Evolutionary conservation across 2,329 filamentous ascomycete species (phyloP).

Genomic region (Fusarium gaditjirri): DNA sequence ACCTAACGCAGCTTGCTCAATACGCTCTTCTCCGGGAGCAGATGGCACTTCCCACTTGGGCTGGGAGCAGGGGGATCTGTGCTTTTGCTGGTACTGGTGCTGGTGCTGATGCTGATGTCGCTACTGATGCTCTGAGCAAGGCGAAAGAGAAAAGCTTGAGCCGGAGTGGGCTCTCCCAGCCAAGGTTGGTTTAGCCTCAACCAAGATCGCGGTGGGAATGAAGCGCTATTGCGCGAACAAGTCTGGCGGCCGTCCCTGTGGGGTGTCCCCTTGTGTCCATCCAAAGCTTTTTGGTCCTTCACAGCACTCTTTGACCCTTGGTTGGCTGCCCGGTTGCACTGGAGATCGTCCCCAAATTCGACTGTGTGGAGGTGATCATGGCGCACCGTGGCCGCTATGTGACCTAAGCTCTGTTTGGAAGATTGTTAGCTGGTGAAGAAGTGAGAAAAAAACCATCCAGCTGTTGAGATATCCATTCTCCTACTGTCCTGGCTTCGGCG

Average conservation of each 20-base stretch:
- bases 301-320: constrained; percentile 25
- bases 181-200: constrained; percentile 39
- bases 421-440: constrained; percentile 26
- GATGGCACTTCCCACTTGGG: constrained; percentile 40
- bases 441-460: constrained; percentile 11
- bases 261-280: constrained; percentile 33
- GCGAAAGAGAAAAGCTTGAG: constrained; percentile 42
- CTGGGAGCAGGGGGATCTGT: constrained; percentile 22
- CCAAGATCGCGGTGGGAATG: constrained; percentile 44
- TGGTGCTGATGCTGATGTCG: constrained; percentile 12
- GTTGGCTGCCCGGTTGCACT: constrained; percentile 36
- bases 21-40: constrained; percentile 29
- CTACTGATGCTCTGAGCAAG: constrained; percentile 10
- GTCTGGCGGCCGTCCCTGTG: constrained; percentile 44
- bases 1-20: constrained; percentile 4
- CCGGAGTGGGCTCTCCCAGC: constrained; percentile 34
- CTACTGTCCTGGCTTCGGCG: constrained; percentile 25
- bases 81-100: constrained; percentile 20
- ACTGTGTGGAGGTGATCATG: constrained; percentile 43
- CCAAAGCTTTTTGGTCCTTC: constrained; percentile 30
- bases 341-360: constrained; percentile 43
- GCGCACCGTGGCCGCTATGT: constrained; percentile 38
- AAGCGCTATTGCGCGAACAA: constrained; percentile 44
- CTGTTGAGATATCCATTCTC: constrained; percentile 31
- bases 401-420: constrained; percentile 12